phyloP scores from a whole-genome alignment of 2,329 filamentous ascomycete genomes.

The Exophiala dermatitidis region DNA sequence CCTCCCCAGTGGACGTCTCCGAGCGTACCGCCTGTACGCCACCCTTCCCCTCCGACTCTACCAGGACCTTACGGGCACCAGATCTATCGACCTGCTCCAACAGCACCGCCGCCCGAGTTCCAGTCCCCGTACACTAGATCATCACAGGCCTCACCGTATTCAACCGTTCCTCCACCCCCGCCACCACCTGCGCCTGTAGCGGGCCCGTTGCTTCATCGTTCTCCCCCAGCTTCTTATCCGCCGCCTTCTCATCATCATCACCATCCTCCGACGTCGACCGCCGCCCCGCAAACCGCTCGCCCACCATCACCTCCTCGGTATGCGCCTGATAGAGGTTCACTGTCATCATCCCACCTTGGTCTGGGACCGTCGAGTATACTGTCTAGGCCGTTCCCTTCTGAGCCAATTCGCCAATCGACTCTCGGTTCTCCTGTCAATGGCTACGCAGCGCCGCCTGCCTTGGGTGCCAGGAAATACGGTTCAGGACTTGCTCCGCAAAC shows the following conservation, averaged over 20 bases:
- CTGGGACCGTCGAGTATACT: constrained; percentile 13
- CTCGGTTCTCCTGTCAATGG: constrained; percentile 20
- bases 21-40: constrained; percentile 44
- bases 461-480: constrained; percentile 7
- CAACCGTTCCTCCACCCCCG: constrained; percentile 4
- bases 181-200: constrained; percentile 17
- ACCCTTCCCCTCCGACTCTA: constrained; percentile 29
- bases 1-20: constrained; percentile 30
- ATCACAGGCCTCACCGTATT: constrained; percentile 10
- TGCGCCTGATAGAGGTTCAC: constrained; percentile 9
- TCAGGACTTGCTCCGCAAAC: constrained; percentile 1
- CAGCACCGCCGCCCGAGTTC: constrained; percentile 6
- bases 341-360: constrained; percentile 15
- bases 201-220: constrained; percentile 15
- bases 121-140: constrained; percentile 16
- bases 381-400: constrained; percentile 15
- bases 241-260: constrained; percentile 9
- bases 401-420: constrained; percentile 11
- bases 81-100: constrained; percentile 10
- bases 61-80: constrained; percentile 31
- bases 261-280: background rate
- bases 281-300: constrained; percentile 5
- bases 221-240: constrained; percentile 17
- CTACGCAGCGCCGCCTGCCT: constrained; percentile 12
- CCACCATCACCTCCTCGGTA: constrained; percentile 18